Evolutionary conservation across 495 filamentous ascomycete species (phyloP), one percentile per base, ranked within the genome.

Genomic region (Aspergillus egyptiacus): DNA sequence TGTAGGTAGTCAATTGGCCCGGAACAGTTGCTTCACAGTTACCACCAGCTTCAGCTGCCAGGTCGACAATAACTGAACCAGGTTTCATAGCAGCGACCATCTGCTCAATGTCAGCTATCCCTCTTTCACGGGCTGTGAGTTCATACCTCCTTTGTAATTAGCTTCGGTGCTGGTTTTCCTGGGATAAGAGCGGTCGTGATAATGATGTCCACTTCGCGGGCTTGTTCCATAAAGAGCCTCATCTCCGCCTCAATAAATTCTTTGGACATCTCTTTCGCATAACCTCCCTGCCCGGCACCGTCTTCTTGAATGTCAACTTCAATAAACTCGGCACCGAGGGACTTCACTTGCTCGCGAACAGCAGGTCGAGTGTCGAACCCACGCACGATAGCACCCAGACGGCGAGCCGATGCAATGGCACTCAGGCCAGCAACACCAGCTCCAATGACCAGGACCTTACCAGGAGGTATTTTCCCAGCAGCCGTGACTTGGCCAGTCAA

Each of bases 241-340:
- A 89, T 90, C 59, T 91, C 87, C 6, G 86, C 86, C 50, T 86
- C 86, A 60, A 88, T 87, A 61, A 91, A 91, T 61, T 89, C 86
- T 54, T 87, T 85, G 43, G 85, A 89, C 87, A 91, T 91, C 58
- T 87, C 85, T 55, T 91, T 91, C 28, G 83, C 86, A 50, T 91
- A 91, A 9, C 87, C 87, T 17, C 87, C 87, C 13, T 83, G 76
- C 2, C 86, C 87, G n/a, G 84, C 76, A 11, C 86, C 87, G 48
- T 90, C 87, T 64, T 91, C 87, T 49, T 89, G 62, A n/a, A 91
- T 71, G 24, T 88, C 84, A 17, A 91, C 87, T 61, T 90, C 86
- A 54, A 91, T 75, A 59, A 90, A 90, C 50, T 91, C 87, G 7
- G 86, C 87, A 11, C 87, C 87, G 6, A 91, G 73, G 8, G 86